phyloP scores from a whole-genome alignment of 106 monocot genomes.

The Dendrobium huoshanense region DNA sequence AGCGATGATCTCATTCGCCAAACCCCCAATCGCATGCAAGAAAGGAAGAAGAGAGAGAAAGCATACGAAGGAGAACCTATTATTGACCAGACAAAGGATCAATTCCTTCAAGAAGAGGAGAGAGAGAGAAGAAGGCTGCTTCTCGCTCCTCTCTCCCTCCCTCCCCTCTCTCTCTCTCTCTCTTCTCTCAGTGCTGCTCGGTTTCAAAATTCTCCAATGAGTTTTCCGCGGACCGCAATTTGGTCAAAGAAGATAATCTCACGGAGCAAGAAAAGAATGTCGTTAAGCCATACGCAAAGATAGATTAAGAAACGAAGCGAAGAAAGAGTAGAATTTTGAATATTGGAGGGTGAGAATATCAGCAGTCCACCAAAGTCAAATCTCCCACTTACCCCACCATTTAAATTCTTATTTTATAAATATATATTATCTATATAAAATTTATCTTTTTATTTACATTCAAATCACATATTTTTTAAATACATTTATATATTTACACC shows the following conservation, averaged over 20 bases:
- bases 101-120: not conserved
- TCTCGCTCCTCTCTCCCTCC: not conserved
- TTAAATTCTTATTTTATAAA: not conserved
- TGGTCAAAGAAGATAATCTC: conserved; percentile 8
- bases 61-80: not conserved
- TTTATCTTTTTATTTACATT: not conserved
- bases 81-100: not conserved
- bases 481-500: too few species aligned
- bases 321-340: not conserved
- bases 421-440: not conserved
- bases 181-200: not conserved
- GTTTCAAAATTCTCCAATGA: not conserved
- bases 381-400: not conserved
- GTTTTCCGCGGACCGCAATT: not conserved
- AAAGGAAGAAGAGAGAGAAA: not conserved
- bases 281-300: not conserved
- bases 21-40: not conserved
- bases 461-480: too few species aligned
- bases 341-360: not conserved
- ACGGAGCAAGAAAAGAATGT: conserved; percentile 1
- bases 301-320: not conserved
- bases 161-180: not conserved
- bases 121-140: not conserved
- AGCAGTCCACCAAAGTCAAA: not conserved
- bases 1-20: conserved; percentile 9